phyloP scores from a whole-genome alignment of 73 alveolate species.

The Symbiodinium natans region DNA sequence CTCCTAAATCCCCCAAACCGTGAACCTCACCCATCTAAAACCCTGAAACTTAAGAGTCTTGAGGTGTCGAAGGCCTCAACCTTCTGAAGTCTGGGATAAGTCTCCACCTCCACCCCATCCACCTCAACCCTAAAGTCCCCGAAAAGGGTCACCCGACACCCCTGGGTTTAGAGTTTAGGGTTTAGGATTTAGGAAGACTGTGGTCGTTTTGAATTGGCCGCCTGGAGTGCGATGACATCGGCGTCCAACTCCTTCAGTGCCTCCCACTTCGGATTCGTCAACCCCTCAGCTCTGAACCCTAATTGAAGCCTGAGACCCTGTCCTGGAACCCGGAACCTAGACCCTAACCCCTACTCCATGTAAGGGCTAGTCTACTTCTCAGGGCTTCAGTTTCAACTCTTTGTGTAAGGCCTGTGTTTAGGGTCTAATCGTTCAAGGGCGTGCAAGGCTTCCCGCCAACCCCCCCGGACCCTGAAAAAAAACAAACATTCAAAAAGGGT shows the following conservation, averaged over 20 bases:
- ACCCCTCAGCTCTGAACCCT: too few species aligned
- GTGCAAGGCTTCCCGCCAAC: too few species aligned
- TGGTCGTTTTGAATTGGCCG: background rate
- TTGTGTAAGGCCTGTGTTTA: too few species aligned
- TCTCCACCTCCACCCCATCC: background rate
- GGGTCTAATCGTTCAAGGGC: too few species aligned
- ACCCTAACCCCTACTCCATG: too few species aligned
- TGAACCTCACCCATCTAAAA: background rate
- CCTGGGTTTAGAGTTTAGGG: background rate
- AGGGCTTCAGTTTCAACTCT: too few species aligned
- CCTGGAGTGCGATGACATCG: background rate
- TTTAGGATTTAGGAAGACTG: background rate
- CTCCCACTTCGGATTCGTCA: too few species aligned
- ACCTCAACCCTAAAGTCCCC: background rate
- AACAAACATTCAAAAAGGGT: too few species aligned
- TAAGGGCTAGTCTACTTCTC: too few species aligned
- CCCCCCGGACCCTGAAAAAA: too few species aligned
- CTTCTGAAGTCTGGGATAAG: background rate
- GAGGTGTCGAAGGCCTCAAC: background rate
- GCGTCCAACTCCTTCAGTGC: background rate
- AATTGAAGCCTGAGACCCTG: background rate
- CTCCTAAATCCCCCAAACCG: background rate
- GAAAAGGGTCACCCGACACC: too few species aligned
- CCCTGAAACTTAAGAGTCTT: background rate
- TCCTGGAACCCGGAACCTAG: background rate